These are phyloP conservation scores for Tetramitus jugosus DNA, from an alignment of 208 protist species.

Conservation along the genomic window DNA sequence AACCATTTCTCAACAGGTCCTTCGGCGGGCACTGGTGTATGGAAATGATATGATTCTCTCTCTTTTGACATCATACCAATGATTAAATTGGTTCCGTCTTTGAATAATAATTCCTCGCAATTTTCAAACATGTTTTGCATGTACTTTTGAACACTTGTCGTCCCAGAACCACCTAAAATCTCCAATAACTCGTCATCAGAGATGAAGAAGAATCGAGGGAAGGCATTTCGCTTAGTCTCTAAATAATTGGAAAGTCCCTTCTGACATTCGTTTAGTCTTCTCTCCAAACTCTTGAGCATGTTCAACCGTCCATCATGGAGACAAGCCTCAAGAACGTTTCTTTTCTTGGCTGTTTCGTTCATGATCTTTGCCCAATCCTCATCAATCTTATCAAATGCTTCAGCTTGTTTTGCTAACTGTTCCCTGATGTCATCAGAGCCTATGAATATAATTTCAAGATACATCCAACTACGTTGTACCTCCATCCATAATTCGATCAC, in stretches of 20 bases:
- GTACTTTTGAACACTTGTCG: constrained; percentile 89
- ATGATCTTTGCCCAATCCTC: constrained; percentile 93
- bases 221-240: constrained; percentile 90
- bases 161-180: constrained; percentile 88
- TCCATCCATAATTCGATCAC: constrained; percentile 91
- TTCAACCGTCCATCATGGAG: constrained; percentile 74
- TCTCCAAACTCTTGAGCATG: constrained; percentile 76
- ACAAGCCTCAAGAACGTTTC: constrained; percentile 85
- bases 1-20: constrained; percentile 95
- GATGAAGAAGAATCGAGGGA: constrained; percentile 99
- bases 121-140: constrained; percentile 99
- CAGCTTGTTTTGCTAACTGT: constrained; percentile 94
- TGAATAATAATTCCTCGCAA: constrained; percentile 83
- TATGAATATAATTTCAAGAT: constrained; percentile 98
- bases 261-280: constrained; percentile 93
- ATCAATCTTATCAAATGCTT: constrained; percentile 93
- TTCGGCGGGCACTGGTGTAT: constrained; percentile 66
- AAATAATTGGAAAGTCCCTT: constrained; percentile 96
- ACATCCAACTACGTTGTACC: constrained; percentile 98
- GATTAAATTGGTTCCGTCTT: constrained; percentile 71
- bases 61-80: constrained; percentile 91
- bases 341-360: constrained; percentile 73
- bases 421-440: constrained; percentile 95
- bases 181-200: constrained; percentile 97
- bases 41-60: constrained; percentile 83